Conservation (phyloP, 352 stramenopile species). For the Globisporangium perplexum region DNA sequence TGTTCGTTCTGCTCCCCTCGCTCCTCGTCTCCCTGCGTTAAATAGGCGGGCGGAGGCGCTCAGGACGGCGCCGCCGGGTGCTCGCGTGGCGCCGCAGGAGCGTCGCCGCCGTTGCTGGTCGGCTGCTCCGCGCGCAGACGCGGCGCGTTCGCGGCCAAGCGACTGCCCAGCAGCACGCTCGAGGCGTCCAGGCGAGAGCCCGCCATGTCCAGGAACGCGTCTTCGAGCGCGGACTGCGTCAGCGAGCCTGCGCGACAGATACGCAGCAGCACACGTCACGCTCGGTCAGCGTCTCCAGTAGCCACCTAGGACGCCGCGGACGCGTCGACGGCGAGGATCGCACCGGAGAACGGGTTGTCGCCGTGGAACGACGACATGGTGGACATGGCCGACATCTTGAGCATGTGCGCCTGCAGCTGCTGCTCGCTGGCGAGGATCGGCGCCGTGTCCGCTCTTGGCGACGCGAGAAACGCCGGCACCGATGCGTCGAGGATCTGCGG, state of each 20-base stretch:
- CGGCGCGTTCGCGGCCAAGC: constrained; percentile 20
- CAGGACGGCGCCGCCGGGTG: neutral
- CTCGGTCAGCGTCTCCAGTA: too few species aligned
- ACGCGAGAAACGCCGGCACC: constrained; percentile 13
- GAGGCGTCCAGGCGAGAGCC: constrained; percentile 53
- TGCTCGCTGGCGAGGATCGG: constrained; percentile 15
- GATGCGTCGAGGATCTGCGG: constrained; percentile 2
- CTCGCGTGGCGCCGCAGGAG: neutral
- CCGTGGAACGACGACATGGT: constrained; percentile 52
- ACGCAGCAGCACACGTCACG: neutral
- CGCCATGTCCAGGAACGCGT: constrained; percentile 83
- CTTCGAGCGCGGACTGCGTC: constrained; percentile 77
- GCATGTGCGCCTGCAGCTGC: constrained; percentile 32
- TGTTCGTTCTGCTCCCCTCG: neutral
- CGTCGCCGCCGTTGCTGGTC: neutral
- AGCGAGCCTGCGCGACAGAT: constrained; percentile 29
- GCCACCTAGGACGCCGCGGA: too few species aligned
- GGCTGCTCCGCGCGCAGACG: neutral
- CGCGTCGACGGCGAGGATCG: too few species aligned
- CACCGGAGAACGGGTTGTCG: constrained; percentile 47
- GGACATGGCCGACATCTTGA: constrained; percentile 48
- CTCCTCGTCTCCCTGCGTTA: neutral
- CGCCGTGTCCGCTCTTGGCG: constrained; percentile 1
- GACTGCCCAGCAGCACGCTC: constrained; percentile 61
- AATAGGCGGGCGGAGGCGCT: neutral